Percentiles rank a stretch among this genome's conserved stretches.
Evolutionary conservation across 2,329 filamentous ascomycete species (phyloP).

Genomic region (Arthroderma uncinatum): DNA sequence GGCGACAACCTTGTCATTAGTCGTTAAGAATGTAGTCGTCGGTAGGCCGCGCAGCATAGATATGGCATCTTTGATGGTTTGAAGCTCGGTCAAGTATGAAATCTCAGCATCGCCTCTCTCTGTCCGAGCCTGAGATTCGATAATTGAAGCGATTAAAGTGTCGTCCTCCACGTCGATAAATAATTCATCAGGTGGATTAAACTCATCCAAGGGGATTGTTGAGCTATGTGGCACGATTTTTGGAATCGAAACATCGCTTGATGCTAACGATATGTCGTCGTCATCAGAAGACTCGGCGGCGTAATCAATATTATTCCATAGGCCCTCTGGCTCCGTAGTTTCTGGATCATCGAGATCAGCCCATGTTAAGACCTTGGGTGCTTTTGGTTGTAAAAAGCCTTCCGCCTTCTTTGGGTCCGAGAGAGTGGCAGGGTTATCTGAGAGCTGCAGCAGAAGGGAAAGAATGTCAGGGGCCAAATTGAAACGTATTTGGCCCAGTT

Average conservation of each 20-base stretch:
- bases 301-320: constrained; percentile 34
- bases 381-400: constrained; percentile 39
- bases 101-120: constrained; percentile 18
- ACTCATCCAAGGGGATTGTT: constrained; percentile 23
- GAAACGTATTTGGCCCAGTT: constrained; percentile 44
- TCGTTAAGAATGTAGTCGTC: constrained; percentile 55
- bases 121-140: constrained; percentile 21
- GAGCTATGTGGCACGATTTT: constrained; percentile 22
- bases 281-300: constrained; percentile 31
- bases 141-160: constrained; percentile 30
- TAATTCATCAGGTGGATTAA: constrained; percentile 25
- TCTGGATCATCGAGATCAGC: constrained; percentile 67
- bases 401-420: constrained; percentile 55
- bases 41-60: constrained; percentile 76
- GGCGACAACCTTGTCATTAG: constrained; percentile 26
- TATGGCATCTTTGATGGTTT: constrained; percentile 63
- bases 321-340: constrained; percentile 44
- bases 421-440: constrained; percentile 65
- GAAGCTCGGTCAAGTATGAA: constrained; percentile 52
- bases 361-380: constrained; percentile 55
- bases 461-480: constrained; percentile 71
- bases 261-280: constrained; percentile 25
- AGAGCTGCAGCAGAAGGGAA: constrained; percentile 66
- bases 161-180: constrained; percentile 25
- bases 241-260: constrained; percentile 24